Conservation (phyloP, 2,329 filamentous ascomycete species). For the Sarocladium strictum region DNA sequence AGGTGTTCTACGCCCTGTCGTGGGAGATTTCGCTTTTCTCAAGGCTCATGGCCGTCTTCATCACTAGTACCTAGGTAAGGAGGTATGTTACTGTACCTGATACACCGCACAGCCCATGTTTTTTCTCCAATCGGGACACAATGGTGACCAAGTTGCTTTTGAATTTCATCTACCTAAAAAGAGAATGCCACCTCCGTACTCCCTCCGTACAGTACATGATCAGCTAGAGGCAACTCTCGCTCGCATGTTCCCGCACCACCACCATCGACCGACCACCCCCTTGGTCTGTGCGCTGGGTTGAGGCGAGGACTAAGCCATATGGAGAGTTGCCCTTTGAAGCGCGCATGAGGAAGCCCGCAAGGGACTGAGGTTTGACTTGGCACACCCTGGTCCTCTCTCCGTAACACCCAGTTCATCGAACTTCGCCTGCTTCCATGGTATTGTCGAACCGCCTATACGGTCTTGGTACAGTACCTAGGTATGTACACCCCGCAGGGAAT, state of each 20-base stretch:
- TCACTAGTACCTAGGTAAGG: no score
- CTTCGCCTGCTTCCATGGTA: not conserved
- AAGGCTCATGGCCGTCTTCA: not conserved
- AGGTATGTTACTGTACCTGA: not conserved
- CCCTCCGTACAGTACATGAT: no score
- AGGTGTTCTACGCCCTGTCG: no score
- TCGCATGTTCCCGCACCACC: not conserved
- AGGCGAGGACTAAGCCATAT: not conserved
- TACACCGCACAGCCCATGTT: not conserved
- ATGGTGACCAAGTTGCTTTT: no score
- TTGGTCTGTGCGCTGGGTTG: constrained; percentile 5
- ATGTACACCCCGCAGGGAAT: no score
- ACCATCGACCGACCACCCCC: not conserved
- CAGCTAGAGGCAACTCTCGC: no score
- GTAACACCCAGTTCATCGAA: not conserved
- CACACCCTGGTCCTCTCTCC: not conserved
- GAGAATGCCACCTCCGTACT: no score
- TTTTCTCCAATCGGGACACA: no score
- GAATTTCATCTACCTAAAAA: no score
- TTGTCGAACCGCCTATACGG: not conserved
- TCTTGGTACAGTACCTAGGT: no score
- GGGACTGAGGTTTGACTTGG: constrained; percentile 5
- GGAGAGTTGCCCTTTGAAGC: no score
- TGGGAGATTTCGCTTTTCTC: not conserved
- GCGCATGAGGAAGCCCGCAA: not conserved